Evolutionary conservation across 352 stramenopile genomes (phyloP).

Genomic region (Phytophthora meadii): DNA sequence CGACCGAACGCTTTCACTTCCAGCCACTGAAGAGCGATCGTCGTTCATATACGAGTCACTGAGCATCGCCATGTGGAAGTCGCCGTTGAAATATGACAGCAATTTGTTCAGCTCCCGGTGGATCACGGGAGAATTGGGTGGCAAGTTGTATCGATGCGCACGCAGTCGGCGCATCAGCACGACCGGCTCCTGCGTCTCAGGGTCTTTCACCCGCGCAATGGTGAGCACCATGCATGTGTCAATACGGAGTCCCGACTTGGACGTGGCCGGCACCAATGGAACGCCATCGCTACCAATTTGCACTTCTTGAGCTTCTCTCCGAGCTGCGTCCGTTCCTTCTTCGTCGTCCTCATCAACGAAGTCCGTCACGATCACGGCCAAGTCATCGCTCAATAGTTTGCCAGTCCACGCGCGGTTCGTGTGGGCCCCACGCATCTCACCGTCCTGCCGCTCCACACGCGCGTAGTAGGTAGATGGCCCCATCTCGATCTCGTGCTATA

Average conservation of each 20-base stretch:
- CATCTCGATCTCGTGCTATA: slow-evolving; percentile 41
- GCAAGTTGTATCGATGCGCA: slow-evolving; percentile 58
- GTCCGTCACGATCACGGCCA: slow-evolving; percentile 49
- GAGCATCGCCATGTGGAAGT: slow-evolving; percentile 57
- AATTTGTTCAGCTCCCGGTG: slow-evolving; percentile 45
- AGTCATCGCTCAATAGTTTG: slow-evolving; percentile 46
- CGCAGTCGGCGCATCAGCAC: slow-evolving; percentile 50
- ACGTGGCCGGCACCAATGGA: slow-evolving; percentile 12
- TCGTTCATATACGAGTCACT: slow-evolving; percentile 41
- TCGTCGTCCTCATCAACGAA: slow-evolving; percentile 60
- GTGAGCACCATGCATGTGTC: slow-evolving; percentile 42
- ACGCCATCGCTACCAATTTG: slow-evolving; percentile 27
- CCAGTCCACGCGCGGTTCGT: slow-evolving; percentile 49
- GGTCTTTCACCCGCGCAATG: slow-evolving; percentile 34
- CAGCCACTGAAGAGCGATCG: slow-evolving; percentile 18
- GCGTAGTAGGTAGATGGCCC: slow-evolving; percentile 44
- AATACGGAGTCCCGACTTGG: slow-evolving; percentile 31
- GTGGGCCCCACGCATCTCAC: slow-evolving; percentile 42
- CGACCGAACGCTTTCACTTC: slow-evolving; percentile 23
- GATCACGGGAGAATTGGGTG: slow-evolving; percentile 46
- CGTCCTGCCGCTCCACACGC: slow-evolving; percentile 45
- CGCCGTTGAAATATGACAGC: slow-evolving; percentile 55
- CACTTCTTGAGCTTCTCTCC: slow-evolving; percentile 12
- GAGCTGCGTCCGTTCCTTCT: slow-evolving; percentile 24
- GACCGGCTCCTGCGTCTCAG: slow-evolving; percentile 23